Evolutionary conservation across 164 flowering plant species (phyloP).

Genomic region (Stephania japonica): DNA sequence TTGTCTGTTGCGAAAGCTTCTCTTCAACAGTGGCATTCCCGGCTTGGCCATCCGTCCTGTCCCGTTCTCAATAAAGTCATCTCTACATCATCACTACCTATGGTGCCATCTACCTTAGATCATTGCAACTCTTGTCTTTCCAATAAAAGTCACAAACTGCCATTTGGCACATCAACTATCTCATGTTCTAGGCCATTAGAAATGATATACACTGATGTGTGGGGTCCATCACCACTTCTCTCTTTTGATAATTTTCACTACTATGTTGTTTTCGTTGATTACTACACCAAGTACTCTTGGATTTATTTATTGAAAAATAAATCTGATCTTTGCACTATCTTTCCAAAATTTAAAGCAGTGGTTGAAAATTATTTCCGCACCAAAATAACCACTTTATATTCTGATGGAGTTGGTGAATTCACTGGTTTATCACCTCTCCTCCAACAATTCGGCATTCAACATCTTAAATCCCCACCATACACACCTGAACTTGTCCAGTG

Average conservation of each 20-base stretch:
- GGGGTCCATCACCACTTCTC: background rate
- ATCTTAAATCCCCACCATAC: background rate
- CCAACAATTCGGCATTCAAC: background rate
- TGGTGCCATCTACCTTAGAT: background rate
- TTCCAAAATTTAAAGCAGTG: background rate
- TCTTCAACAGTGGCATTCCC: background rate
- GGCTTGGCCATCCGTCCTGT: conserved; percentile 11
- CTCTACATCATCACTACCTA: background rate
- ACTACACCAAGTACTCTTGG: background rate
- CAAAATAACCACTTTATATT: background rate
- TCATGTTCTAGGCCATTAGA: background rate
- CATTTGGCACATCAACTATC: background rate
- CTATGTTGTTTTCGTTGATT: background rate
- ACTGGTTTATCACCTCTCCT: no score
- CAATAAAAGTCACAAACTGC: background rate
- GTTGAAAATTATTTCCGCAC: background rate
- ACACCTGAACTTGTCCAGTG: background rate
- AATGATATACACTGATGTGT: background rate
- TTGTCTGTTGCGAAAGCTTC: background rate
- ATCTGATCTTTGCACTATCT: background rate
- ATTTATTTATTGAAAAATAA: background rate
- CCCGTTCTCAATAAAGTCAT: background rate
- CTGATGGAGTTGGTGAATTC: background rate
- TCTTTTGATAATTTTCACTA: background rate
- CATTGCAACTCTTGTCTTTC: background rate